Evolutionary conservation across 2,329 filamentous ascomycete genomes (phyloP).

Genomic region (Aspergillus floridensis): DNA sequence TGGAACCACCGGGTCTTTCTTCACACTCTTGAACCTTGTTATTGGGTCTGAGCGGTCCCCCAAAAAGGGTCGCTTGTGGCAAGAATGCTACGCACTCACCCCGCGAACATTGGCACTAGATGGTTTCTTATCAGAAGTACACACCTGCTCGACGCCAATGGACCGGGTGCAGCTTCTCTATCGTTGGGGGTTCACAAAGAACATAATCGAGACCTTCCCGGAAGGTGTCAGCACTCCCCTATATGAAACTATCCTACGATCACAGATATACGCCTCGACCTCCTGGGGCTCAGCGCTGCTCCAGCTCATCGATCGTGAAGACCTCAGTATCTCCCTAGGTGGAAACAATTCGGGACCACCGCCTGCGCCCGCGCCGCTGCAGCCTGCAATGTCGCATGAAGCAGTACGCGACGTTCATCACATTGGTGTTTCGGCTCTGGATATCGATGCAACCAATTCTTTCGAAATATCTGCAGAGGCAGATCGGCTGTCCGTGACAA

Average conservation of each 20-base stretch:
- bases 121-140: slow-evolving; percentile 62
- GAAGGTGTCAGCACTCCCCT: slow-evolving; percentile 78
- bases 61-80: slow-evolving; percentile 32
- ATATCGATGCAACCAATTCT: slow-evolving; percentile 52
- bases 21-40: slow-evolving; percentile 52
- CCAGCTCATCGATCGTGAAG: slow-evolving; percentile 74
- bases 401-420: slow-evolving; percentile 72
- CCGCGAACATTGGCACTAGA: slow-evolving; percentile 70
- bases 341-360: slow-evolving; percentile 42
- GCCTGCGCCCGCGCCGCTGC: slow-evolving; percentile 27
- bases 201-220: slow-evolving; percentile 76
- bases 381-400: slow-evolving; percentile 57
- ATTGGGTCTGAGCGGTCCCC: slow-evolving; percentile 30
- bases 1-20: slow-evolving; percentile 41
- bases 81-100: slow-evolving; percentile 45
- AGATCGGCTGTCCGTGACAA: slow-evolving; percentile 78
- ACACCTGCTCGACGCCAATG: slow-evolving; percentile 49
- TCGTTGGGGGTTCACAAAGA: slow-evolving; percentile 60
- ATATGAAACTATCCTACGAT: slow-evolving; percentile 78
- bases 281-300: slow-evolving; percentile 72
- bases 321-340: slow-evolving; percentile 67
- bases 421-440: slow-evolving; percentile 60
- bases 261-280: slow-evolving; percentile 76
- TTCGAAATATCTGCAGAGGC: slow-evolving; percentile 79
- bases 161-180: slow-evolving; percentile 73